These are phyloP conservation scores for Paramecium biaurelia DNA, from an alignment of 73 alveolate species.

Conservation along the genomic window DNA sequence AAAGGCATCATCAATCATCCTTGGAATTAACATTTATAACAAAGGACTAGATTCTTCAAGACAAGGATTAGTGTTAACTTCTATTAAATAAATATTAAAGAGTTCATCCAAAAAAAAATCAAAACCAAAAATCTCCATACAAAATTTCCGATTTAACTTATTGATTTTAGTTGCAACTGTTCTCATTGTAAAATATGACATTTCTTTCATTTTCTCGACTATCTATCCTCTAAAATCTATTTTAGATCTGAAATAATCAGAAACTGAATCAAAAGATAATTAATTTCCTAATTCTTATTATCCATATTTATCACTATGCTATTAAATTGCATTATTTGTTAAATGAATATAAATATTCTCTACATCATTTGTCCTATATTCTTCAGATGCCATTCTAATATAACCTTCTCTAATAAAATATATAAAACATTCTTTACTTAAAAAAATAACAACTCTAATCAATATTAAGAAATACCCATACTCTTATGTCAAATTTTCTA, in stretches of 20 bases:
- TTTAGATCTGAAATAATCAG: slow-evolving; percentile 59
- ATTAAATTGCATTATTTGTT: slow-evolving; percentile 84
- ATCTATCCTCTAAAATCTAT: slow-evolving; percentile 8
- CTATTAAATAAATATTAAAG: slow-evolving; percentile 84
- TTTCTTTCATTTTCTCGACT: slow-evolving; percentile 51
- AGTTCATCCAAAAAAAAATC: slow-evolving; percentile 90
- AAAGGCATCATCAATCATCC: slow-evolving; percentile 91
- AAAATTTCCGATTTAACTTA: slow-evolving; percentile 73
- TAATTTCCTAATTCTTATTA: slow-evolving; percentile 83
- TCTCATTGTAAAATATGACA: slow-evolving; percentile 31
- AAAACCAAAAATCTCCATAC: slow-evolving; percentile 94
- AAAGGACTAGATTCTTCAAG: slow-evolving; percentile 84
- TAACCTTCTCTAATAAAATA: slow-evolving; percentile 76
- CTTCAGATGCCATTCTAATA: slow-evolving; percentile 77
- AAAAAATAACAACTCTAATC: slow-evolving; percentile 57
- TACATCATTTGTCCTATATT: slow-evolving; percentile 64
- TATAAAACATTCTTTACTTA: background rate
- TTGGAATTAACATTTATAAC: slow-evolving; percentile 76
- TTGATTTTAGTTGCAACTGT: slow-evolving; percentile 82
- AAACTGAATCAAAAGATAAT: slow-evolving; percentile 70
- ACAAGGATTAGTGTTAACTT: slow-evolving; percentile 91
- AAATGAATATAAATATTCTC: slow-evolving; percentile 75
- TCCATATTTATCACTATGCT: slow-evolving; percentile 79
- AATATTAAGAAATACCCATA: slow-evolving; percentile 83
- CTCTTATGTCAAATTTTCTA: slow-evolving; percentile 91